A percentile compares a stretch with the other conserved stretches of the same genome.
Evolutionary conservation across 257 asterid genomes (phyloP).

Genomic region (Prunella vulgaris): DNA sequence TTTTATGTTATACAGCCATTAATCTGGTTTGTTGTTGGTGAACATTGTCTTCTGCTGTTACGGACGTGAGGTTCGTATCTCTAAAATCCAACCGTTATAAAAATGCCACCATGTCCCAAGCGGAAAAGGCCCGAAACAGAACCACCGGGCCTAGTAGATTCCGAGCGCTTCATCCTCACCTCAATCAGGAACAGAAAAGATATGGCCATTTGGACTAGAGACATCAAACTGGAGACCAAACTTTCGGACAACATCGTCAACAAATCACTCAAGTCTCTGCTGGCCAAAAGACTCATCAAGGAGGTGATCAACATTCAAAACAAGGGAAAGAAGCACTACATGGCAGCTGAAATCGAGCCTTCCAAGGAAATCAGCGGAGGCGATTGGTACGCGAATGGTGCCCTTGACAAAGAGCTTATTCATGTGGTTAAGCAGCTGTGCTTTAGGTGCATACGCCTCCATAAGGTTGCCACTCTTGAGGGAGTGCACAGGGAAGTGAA

Average conservation of each 20-base stretch:
- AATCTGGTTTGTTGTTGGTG: no score
- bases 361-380: slow-evolving; percentile 70
- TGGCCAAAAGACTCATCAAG: slow-evolving; percentile 35
- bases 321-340: slow-evolving; percentile 43
- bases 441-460: slow-evolving; percentile 19
- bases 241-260: slow-evolving; percentile 24
- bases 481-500: slow-evolving; percentile 31
- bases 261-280: slow-evolving; percentile 40
- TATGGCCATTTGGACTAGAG: slow-evolving; percentile 41
- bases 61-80: no score
- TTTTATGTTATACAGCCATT: no score
- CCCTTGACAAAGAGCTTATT: slow-evolving; percentile 44
- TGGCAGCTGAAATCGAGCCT: slow-evolving; percentile 59
- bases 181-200: slow-evolving; percentile 34
- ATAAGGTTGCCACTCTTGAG: slow-evolving; percentile 45
- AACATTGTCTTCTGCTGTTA: no score
- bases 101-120: slow-evolving; percentile 27
- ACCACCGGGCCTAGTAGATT: slow-evolving; percentile 28
- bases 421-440: slow-evolving; percentile 24
- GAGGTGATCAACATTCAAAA: slow-evolving; percentile 43
- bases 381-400: slow-evolving; percentile 49
- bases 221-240: slow-evolving; percentile 38
- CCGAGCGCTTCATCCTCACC: slow-evolving; percentile 39
- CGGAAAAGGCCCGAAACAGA: slow-evolving; percentile 46
- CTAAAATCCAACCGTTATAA: no score